Conservation (phyloP, 768 basidiomycete genomes). For the Tricholoma flavovirens region DNA sequence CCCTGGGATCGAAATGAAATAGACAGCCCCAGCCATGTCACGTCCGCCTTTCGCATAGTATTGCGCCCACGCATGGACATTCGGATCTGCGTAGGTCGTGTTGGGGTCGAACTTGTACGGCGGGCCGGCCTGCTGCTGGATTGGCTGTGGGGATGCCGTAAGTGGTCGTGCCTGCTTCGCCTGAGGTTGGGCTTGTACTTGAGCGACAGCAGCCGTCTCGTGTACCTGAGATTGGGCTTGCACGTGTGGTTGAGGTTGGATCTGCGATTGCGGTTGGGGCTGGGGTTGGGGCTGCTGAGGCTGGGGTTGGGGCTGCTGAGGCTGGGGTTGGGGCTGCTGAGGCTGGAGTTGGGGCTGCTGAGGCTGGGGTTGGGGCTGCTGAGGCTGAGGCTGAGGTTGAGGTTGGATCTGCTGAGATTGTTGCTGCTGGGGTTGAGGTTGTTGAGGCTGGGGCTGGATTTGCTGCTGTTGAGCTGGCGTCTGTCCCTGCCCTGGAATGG, state of each 20-base stretch:
- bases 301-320: slow-evolving; percentile 19
- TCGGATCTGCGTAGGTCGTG: slow-evolving; percentile 66
- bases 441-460: slow-evolving; percentile 12
- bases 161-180: slow-evolving; percentile 13
- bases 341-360: slow-evolving; percentile 17
- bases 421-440: slow-evolving; percentile 13
- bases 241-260: slow-evolving; percentile 18
- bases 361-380: slow-evolving; percentile 10
- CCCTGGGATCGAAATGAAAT: slow-evolving; percentile 76
- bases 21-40: slow-evolving; percentile 70
- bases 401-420: background rate
- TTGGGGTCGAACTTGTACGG: slow-evolving; percentile 60
- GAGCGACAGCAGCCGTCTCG: slow-evolving; percentile 6
- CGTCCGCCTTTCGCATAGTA: slow-evolving; percentile 80
- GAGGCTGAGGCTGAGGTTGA: slow-evolving; percentile 15
- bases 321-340: slow-evolving; percentile 13
- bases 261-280: slow-evolving; percentile 17
- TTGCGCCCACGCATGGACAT: slow-evolving; percentile 82
- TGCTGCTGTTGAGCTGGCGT: background rate
- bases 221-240: slow-evolving; percentile 13
- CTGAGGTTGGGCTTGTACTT: slow-evolving; percentile 17
- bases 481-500: slow-evolving; percentile 24
- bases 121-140: slow-evolving; percentile 27
- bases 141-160: slow-evolving; percentile 18
- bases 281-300: slow-evolving; percentile 7